Evolutionary conservation across 1,284 basidiomycete genomes (phyloP).

Genomic region (Sanghuangporus sanghuang): DNA sequence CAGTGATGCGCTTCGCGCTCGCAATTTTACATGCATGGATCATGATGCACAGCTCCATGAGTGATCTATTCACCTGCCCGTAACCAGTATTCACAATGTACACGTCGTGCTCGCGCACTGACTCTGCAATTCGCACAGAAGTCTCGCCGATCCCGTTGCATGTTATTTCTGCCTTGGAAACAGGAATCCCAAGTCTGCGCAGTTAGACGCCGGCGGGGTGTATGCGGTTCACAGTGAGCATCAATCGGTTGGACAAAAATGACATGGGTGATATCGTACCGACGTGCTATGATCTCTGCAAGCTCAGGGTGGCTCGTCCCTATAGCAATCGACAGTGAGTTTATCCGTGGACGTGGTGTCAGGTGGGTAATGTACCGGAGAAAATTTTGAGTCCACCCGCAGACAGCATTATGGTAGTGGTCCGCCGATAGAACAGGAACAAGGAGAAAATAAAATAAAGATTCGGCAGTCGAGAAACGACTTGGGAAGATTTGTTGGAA

Average conservation of each 20-base stretch:
- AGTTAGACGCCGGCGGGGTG: not conserved
- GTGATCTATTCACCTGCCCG: conserved; percentile 80
- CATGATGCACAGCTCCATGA: conserved; percentile 99
- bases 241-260: conserved; percentile 14
- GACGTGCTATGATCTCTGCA: conserved; percentile 89
- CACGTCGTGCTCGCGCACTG: conserved; percentile 96
- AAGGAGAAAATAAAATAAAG: conserved; percentile 8
- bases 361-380: conserved; percentile 55
- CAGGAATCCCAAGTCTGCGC: conserved; percentile 74
- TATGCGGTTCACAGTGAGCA: conserved; percentile 17
- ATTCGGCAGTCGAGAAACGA: not conserved
- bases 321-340: conserved; percentile 26
- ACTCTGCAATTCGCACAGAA: conserved; percentile 88
- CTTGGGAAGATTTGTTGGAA: not conserved
- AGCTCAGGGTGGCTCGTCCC: conserved; percentile 96
- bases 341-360: conserved; percentile 7
- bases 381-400: conserved; percentile 89
- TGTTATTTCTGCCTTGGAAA: conserved; percentile 81
- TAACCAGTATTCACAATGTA: conserved; percentile 98
- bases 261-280: conserved; percentile 44
- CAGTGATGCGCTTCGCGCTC: conserved; percentile 93
- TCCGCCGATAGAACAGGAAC: not conserved
- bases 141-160: conserved; percentile 92
- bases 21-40: conserved; percentile 99
- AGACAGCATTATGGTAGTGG: conserved; percentile 52